phyloP scores from a whole-genome alignment of 106 monocot genomes.

The Dendrobium catenatum region DNA sequence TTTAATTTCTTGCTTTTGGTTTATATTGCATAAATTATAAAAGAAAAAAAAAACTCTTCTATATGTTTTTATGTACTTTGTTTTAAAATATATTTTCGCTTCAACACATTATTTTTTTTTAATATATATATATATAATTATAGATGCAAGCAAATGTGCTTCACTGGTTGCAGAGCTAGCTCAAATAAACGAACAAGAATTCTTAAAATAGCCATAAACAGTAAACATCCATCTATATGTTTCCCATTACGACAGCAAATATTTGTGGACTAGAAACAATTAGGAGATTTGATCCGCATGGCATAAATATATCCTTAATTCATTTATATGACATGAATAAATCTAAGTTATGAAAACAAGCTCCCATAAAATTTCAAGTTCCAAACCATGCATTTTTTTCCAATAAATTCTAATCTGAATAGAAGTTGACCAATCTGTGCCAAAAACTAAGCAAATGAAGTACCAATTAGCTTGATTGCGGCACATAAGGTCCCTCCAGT shows the following conservation, averaged over 20 bases:
- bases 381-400: background rate
- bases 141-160: background rate
- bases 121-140: background rate
- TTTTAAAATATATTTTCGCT: too few relatives aligned
- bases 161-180: background rate
- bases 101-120: too few relatives aligned
- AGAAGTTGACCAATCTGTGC: background rate
- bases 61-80: too few relatives aligned
- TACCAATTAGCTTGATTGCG: conserved; percentile 61
- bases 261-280: background rate
- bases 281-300: background rate
- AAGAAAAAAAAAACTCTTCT: too few relatives aligned
- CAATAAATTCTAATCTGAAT: background rate
- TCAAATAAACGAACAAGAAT: background rate
- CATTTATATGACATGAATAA: background rate
- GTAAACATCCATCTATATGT: background rate
- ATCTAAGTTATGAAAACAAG: background rate
- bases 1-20: too few relatives aligned
- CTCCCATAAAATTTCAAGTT: background rate
- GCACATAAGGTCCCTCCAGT: conserved; percentile 69
- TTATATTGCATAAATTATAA: too few relatives aligned
- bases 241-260: background rate
- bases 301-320: background rate
- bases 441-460: conserved; percentile 2
- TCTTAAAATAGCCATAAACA: background rate